A percentile compares a stretch with the other conserved stretches of the same genome.
Conservation (phyloP, 1,139 yeast genomes). For the Geotrichum siamense region DNA sequence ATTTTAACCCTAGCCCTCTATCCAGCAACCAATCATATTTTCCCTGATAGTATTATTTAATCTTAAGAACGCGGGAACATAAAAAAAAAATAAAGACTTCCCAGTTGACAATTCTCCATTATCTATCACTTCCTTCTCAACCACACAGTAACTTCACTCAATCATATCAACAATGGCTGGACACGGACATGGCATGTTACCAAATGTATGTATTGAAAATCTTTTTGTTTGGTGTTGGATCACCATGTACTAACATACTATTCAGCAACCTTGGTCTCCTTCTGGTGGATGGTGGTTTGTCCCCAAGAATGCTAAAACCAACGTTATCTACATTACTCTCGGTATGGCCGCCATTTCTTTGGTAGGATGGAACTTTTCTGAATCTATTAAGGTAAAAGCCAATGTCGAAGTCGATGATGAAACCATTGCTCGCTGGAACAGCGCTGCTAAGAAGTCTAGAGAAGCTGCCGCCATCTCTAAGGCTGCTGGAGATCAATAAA, state of each 20-base stretch:
- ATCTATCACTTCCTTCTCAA: too few relatives aligned
- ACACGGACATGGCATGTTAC: slow-evolving; percentile 16
- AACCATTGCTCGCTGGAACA: slow-evolving; percentile 36
- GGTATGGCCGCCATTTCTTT: slow-evolving; percentile 32
- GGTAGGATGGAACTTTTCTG: slow-evolving; percentile 31
- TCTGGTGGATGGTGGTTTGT: slow-evolving; percentile 42
- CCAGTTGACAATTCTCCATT: too few relatives aligned
- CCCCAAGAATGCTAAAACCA: slow-evolving; percentile 39
- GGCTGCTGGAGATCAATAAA: slow-evolving; percentile 19
- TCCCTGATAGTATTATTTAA: not conserved
- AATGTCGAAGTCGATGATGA: slow-evolving; percentile 32
- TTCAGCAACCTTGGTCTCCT: slow-evolving; percentile 35
- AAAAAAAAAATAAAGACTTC: too few relatives aligned
- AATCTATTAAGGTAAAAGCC: slow-evolving; percentile 28
- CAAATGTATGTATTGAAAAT: slow-evolving; percentile 11
- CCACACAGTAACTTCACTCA: too few relatives aligned
- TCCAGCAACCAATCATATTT: slow-evolving; percentile 7
- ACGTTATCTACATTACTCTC: slow-evolving; percentile 31
- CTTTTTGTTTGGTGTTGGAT: not conserved
- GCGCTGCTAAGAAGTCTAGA: slow-evolving; percentile 36
- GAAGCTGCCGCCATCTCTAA: slow-evolving; percentile 28
- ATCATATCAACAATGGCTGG: slow-evolving; percentile 14
- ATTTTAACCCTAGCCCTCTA: slow-evolving; percentile 5
- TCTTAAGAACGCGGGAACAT: too few relatives aligned
- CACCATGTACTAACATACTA: slow-evolving; percentile 1